Evolutionary conservation across 1,284 basidiomycete genomes (phyloP).

Genomic region (Trichosporon sp.): DNA sequence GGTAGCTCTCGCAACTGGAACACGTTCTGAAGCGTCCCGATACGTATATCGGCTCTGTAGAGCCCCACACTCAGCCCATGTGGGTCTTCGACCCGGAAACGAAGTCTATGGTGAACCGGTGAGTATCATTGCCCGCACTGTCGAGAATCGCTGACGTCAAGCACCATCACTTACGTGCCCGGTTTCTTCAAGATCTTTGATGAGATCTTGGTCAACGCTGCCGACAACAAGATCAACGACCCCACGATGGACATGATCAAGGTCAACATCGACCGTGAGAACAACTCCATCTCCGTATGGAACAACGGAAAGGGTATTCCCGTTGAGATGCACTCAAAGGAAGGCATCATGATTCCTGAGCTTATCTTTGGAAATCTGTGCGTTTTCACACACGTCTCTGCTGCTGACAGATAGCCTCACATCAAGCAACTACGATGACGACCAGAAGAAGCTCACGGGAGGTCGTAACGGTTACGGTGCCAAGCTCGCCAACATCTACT

Average conservation of each 20-base stretch:
- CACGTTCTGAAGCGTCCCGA: conserved; percentile 96
- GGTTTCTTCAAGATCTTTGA: conserved; percentile 99
- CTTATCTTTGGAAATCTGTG: conserved; percentile 91
- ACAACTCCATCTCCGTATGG: conserved; percentile 80
- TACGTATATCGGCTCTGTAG: conserved; percentile 94
- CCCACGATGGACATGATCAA: conserved; percentile 80
- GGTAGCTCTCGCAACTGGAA: conserved; percentile 87
- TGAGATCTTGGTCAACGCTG: conserved; percentile 98
- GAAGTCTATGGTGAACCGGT: conserved; percentile 70
- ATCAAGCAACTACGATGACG: conserved; percentile 97
- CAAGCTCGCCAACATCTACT: conserved; percentile 98
- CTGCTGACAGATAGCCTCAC: conserved; percentile 56
- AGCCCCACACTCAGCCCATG: conserved; percentile 74
- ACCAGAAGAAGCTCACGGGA: conserved; percentile 97
- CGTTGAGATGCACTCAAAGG: conserved; percentile 88
- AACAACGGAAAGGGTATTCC: conserved; percentile 98
- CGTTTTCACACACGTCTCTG: conserved; percentile 12
- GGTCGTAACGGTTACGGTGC: conserved; percentile 98
- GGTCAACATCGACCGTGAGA: conserved; percentile 77
- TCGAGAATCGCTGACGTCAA: conserved; percentile 18
- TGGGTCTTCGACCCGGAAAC: conserved; percentile 81
- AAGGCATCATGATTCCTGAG: conserved; percentile 94
- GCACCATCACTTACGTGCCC: conserved; percentile 85
- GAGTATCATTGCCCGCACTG: conserved; percentile 21
- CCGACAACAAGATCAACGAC: conserved; percentile 98